phyloP scores from a whole-genome alignment of 257 asterid genomes.

The Solanum dulcamara region DNA sequence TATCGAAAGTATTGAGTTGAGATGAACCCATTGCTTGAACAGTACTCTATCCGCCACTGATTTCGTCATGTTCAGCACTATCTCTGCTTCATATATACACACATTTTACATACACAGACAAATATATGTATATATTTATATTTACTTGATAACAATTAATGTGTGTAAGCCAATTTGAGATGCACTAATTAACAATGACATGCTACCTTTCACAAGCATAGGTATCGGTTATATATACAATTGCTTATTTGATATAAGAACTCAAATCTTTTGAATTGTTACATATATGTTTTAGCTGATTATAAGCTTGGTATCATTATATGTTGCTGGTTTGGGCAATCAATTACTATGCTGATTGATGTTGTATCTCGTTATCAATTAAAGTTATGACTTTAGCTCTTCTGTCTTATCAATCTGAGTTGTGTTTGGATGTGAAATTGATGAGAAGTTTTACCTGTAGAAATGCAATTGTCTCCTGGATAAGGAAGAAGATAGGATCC shows the following conservation, averaged over 20 bases:
- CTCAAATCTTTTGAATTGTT: neutral
- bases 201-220: neutral
- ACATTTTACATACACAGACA: neutral
- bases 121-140: neutral
- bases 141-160: neutral
- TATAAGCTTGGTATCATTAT: neutral
- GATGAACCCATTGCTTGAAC: neutral
- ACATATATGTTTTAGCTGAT: neutral
- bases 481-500: slow-evolving; percentile 79
- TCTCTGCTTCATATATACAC: neutral
- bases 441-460: slow-evolving; percentile 27
- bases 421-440: neutral
- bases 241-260: neutral
- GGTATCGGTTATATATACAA: neutral
- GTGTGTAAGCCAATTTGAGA: neutral
- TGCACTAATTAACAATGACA: neutral
- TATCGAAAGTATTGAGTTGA: neutral
- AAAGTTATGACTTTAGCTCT: neutral
- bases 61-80: neutral
- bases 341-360: neutral
- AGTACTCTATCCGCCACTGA: neutral
- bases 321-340: neutral
- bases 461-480: slow-evolving; percentile 77
- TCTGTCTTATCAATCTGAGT: neutral
- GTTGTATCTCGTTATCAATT: neutral